Evolutionary conservation across 371 early-diverging fungal genomes (phyloP), one percentile per base, ranked within the genome.

Genomic region (Mortierella sp.): DNA sequence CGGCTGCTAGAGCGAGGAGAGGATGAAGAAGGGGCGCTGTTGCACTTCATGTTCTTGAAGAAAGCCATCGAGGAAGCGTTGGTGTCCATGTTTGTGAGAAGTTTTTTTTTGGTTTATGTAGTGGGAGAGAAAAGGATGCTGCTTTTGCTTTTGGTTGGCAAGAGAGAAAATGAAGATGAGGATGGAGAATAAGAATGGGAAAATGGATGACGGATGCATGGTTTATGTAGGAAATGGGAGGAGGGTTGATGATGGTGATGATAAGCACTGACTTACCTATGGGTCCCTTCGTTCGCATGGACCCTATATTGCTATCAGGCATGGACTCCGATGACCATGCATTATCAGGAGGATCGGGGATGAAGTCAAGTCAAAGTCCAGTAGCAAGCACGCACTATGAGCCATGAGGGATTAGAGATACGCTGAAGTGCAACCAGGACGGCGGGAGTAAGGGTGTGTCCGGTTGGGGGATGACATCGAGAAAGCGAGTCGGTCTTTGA

Each of bases 31-130:
- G 79, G 46, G 11, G 54, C 10, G 38, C 44, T 75, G 76, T 80
- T 80, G 81, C 81, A 80, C 81, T 76, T 80, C 81, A 80, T 80
- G 76, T 80, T 80, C 68, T 35, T 75, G 81, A 80, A 80, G 73
- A 65, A 80, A 70, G 81, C 81, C 81, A 80, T 80, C 38, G 81
- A 80, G 16, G 81, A 80, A 38, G 44, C 27, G 81, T 80, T 80
- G 76, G 81, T 76, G 51, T 80, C 81, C 81, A 80, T 80, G 51
- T 46, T 70, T n/a, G 71, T 18, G 5, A 27, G 14, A 12, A 46
- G 44, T 18, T 72, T 63, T 51, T 51, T 48, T 70, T 35, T 38
- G 12, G 7, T 43, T n/a, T 44, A 54, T 10, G 51, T 12, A 43
- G 12, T 27, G 11, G 8, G 21, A 41, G n/a, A 41, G 60, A 44